Base-by-base conservation (phyloP, 1,284 basidiomycete genomes). In the Ustilago trichophora region DNA sequence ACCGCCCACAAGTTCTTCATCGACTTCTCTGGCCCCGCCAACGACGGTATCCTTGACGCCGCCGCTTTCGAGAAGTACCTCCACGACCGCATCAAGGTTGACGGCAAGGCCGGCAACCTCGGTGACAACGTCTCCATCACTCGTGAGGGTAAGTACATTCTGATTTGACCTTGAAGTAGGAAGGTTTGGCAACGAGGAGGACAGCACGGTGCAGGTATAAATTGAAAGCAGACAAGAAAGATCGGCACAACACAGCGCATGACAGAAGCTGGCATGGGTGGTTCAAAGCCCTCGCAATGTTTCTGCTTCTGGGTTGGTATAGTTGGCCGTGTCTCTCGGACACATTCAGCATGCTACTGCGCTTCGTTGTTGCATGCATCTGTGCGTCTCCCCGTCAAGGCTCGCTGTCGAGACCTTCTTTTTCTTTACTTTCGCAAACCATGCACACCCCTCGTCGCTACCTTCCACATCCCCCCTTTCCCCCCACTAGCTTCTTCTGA, bases 51-150 rank as follows among this genome's bases (percentile, higher is more conserved):
- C 82, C 93, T 96, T 80, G 93, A 95, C 80, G 89, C 90, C 67
- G 91, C 90, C 62, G 89, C 90, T 76, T 94, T 92, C 83, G 91
- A 92, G 84, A 92, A 92, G 84, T 96, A 90, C 86, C 86, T 96
- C 56, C 92, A 94, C 83, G 92, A 95, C 85, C 88, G 90, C 76
- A 92, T 93, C 83, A 95, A 93, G 87, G 89, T 94, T 69, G 88
- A 86, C 43, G 84, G 84, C 72, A 85, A 76, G 69, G 82, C 82
- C 82, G 4, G 89, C 88, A 32, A 90, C 78, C 49, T 89, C 87
- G 78, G 83, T 47, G 82, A 83, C 44, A 72, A 75, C 52, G 77
- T 84, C 68, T 73, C 79, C 66, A 75, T 83, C 73, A 57, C 71
- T 41, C 78, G 82, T 49, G 82, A 84, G 76, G 80, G 78, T 70